Conservation (phyloP, 73 alveolate species). For the Tetrahymena elliotti region DNA sequence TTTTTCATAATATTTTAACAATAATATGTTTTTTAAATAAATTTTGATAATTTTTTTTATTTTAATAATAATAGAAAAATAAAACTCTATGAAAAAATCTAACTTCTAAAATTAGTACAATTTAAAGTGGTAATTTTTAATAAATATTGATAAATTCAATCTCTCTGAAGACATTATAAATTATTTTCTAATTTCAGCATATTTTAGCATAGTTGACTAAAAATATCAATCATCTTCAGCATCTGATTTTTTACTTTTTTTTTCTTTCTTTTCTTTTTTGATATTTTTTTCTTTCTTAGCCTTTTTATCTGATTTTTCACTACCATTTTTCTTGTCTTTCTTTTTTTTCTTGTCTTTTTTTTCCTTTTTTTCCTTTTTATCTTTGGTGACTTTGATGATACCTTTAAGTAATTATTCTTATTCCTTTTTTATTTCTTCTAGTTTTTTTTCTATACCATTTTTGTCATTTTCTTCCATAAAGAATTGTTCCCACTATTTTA, state of each 20-base stretch:
- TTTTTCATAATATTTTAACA: no score
- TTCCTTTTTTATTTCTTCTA: neutral
- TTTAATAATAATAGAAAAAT: no score
- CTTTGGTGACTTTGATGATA: neutral
- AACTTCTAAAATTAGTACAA: no score
- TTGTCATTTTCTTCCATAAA: slow-evolving; percentile 69
- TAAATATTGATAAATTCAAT: no score
- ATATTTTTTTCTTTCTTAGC: neutral
- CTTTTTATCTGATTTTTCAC: slow-evolving; percentile 1
- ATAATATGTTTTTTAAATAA: no score
- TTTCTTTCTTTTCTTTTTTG: neutral
- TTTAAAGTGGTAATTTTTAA: no score
- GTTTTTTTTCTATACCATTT: slow-evolving; percentile 47
- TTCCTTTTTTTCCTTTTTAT: neutral
- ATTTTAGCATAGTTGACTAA: no score
- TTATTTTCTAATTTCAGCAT: neutral
- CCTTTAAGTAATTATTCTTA: slow-evolving; percentile 1
- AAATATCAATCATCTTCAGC: neutral
- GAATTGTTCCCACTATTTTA: slow-evolving; percentile 74
- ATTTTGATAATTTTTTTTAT: no score
- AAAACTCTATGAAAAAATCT: no score
- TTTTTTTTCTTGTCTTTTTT: neutral
- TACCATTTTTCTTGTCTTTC: neutral
- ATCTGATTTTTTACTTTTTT: neutral
- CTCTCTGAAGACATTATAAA: no score